Conservation (phyloP, 495 filamentous ascomycete genomes). For the Lepidopterella palustris region DNA sequence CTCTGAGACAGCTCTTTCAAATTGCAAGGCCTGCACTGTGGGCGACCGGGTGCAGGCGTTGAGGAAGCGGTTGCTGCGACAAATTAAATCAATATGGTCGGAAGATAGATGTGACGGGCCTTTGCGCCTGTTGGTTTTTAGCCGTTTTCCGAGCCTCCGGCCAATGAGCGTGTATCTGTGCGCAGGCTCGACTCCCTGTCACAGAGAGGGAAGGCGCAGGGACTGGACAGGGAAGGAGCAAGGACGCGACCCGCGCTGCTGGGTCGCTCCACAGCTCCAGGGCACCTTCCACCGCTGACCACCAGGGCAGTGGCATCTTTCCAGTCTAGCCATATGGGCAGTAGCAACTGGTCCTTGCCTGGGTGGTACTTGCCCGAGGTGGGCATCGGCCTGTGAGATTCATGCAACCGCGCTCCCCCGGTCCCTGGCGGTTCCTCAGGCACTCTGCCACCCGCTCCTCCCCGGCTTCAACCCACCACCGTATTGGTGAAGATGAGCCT, state of each 20-base stretch:
- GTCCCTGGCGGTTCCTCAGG: not conserved
- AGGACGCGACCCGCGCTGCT: too few species aligned
- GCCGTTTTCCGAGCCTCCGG: not conserved
- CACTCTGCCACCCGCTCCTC: not conserved
- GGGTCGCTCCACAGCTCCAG: too few species aligned
- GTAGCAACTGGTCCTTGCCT: too few species aligned
- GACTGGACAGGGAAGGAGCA: too few species aligned
- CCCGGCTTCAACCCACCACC: not conserved
- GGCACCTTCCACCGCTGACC: too few species aligned
- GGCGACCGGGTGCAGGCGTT: not conserved
- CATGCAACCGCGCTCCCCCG: too few species aligned
- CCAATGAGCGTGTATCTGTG: not conserved
- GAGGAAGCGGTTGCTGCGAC: not conserved
- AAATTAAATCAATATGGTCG: not conserved
- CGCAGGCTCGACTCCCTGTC: not conserved
- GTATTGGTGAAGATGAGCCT: not conserved
- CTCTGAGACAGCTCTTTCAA: not conserved
- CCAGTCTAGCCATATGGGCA: too few species aligned
- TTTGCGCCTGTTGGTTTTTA: not conserved
- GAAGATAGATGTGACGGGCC: not conserved
- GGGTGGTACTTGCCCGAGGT: too few species aligned
- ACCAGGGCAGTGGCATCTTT: too few species aligned
- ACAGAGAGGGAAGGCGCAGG: too few species aligned
- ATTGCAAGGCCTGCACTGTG: not conserved
- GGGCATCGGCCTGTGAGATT: too few species aligned